phyloP scores from a whole-genome alignment of 1,139 yeast species.

The Scheffersomyces parashehatae region DNA sequence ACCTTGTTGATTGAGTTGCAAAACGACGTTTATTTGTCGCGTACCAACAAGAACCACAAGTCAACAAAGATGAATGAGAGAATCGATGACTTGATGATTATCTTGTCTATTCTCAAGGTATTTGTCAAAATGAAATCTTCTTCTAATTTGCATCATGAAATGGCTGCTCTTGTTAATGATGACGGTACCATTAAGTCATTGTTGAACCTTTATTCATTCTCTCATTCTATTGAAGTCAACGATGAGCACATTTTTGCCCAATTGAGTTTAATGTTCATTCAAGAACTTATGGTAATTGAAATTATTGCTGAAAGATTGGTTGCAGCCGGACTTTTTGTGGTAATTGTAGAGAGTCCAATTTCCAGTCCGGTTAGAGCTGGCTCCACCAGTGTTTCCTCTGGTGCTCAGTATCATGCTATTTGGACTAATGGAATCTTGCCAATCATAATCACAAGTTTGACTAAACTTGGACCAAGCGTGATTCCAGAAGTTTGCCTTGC shows the following conservation, averaged over 20 bases:
- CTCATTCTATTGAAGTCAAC: constrained; percentile 61
- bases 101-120: constrained; percentile 62
- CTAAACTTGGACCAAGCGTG: constrained; percentile 62
- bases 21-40: constrained; percentile 48
- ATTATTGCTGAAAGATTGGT: constrained; percentile 68
- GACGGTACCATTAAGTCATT: constrained; percentile 65
- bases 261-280: constrained; percentile 64
- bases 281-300: constrained; percentile 65
- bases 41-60: constrained; percentile 32
- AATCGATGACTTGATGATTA: constrained; percentile 64
- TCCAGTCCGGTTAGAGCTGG: constrained; percentile 70
- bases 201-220: constrained; percentile 64
- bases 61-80: constrained; percentile 37
- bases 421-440: constrained; percentile 87
- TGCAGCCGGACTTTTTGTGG: constrained; percentile 64
- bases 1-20: constrained; percentile 58
- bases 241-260: constrained; percentile 75
- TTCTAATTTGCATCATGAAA: constrained; percentile 45
- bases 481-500: constrained; percentile 69
- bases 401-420: constrained; percentile 62
- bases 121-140: constrained; percentile 56
- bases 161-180: constrained; percentile 56
- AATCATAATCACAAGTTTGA: constrained; percentile 58
- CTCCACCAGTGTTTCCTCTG: constrained; percentile 46
- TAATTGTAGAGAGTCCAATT: constrained; percentile 72